Conservation (phyloP, 106 monocot genomes). For the Alisma plantagoaquatica region DNA sequence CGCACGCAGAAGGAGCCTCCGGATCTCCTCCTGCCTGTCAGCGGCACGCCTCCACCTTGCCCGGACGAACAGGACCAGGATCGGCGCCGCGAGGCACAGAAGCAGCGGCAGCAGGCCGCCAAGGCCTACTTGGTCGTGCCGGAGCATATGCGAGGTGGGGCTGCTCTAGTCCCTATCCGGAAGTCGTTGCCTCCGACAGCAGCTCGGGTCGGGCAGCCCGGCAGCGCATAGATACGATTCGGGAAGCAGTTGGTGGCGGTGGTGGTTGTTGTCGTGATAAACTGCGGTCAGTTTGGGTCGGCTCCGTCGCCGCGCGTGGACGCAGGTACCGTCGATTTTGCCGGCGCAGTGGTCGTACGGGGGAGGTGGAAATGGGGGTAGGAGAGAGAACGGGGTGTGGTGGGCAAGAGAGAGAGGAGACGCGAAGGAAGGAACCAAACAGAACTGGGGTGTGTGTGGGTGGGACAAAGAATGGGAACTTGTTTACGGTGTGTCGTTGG, state of each 20-base stretch:
- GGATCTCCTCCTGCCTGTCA: conserved; percentile 41
- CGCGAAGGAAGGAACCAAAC: not conserved
- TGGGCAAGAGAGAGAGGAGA: not conserved
- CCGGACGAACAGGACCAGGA: conserved; percentile 12
- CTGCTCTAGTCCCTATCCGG: not conserved
- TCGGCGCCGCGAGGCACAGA: conserved; percentile 12
- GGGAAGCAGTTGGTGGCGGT: too few relatives aligned
- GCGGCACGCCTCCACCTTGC: conserved; percentile 26
- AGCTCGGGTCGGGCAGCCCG: too few relatives aligned
- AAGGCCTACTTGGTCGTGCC: conserved; percentile 2
- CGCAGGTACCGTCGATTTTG: not conserved
- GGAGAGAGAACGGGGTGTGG: not conserved
- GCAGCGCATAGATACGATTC: too few relatives aligned
- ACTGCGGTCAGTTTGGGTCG: too few relatives aligned
- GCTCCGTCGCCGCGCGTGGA: not conserved
- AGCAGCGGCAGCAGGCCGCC: conserved; percentile 6
- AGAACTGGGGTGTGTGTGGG: too few relatives aligned
- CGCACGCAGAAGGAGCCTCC: conserved; percentile 29
- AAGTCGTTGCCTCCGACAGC: too few relatives aligned
- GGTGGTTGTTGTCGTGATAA: too few relatives aligned
- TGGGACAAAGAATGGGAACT: too few relatives aligned
- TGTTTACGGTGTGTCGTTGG: not conserved
- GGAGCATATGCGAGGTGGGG: not conserved
- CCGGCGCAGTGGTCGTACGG: not conserved
- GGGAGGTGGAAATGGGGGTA: not conserved